Evolutionary conservation across 495 filamentous ascomycete species (phyloP).

Genomic region (Podospora bellae-mahoneyi): DNA sequence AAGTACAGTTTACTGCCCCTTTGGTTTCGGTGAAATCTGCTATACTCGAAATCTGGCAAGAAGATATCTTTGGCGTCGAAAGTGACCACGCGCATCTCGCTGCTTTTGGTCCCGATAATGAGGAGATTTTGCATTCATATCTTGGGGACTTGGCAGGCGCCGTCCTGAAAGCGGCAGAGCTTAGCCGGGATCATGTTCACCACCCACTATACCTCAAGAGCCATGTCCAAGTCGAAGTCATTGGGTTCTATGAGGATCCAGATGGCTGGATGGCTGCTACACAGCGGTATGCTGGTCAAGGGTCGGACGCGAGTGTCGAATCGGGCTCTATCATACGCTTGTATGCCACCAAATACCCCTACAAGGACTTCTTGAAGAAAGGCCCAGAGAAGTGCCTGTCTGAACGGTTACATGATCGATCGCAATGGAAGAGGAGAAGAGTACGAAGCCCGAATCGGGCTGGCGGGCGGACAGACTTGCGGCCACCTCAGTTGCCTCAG

Average conservation of each 20-base stretch:
- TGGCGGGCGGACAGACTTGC: background rate
- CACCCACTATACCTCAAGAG: conserved; percentile 47
- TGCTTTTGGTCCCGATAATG: conserved; percentile 53
- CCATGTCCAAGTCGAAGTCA: conserved; percentile 56
- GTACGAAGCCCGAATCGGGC: background rate
- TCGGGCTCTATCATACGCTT: conserved; percentile 40
- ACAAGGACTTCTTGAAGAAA: conserved; percentile 48
- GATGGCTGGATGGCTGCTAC: conserved; percentile 39
- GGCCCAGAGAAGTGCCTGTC: conserved; percentile 43
- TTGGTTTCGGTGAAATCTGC: conserved; percentile 62
- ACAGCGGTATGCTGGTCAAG: conserved; percentile 7
- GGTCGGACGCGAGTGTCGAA: background rate
- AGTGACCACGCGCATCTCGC: conserved; percentile 58
- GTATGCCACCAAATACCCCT: conserved; percentile 50
- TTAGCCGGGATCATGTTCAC: conserved; percentile 36
- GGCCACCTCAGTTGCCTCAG: background rate
- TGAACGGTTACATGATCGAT: conserved; percentile 40
- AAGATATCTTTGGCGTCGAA: conserved; percentile 55
- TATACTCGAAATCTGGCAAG: conserved; percentile 52
- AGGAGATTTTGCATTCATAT: conserved; percentile 47
- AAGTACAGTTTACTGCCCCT: conserved; percentile 52
- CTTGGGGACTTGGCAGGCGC: conserved; percentile 48
- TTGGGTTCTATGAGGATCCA: conserved; percentile 59
- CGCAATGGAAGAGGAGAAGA: conserved; percentile 2
- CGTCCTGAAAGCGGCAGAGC: conserved; percentile 42